Percentiles rank a stretch among this genome's conserved stretches.
Evolutionary conservation across 2,329 filamentous ascomycete genomes (phyloP).

Genomic region (Karstenula rhodostoma): DNA sequence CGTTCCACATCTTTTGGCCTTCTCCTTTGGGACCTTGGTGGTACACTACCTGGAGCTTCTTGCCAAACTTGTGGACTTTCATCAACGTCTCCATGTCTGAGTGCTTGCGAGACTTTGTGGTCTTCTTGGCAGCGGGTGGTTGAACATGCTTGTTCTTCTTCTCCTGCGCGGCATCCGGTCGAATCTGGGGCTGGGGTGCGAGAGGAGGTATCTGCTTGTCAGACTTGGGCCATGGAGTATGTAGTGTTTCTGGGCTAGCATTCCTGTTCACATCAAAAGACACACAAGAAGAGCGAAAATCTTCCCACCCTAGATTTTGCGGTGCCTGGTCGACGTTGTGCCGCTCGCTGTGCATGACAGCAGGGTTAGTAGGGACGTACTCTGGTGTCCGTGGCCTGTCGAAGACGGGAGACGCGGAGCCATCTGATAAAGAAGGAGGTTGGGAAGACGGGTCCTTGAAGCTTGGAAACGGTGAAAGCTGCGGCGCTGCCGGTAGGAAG

Average conservation of each 20-base stretch:
- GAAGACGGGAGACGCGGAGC: neutral
- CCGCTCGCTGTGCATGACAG: neutral
- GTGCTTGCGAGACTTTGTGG: neutral
- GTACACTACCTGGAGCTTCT: constrained; percentile 23
- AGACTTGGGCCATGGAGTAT: neutral
- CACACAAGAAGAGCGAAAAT: neutral
- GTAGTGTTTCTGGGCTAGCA: neutral
- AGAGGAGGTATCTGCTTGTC: neutral
- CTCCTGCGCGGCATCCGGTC: neutral
- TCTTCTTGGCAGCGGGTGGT: neutral
- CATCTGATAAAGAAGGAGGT: neutral
- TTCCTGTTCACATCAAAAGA: neutral
- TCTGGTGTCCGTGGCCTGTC: neutral
- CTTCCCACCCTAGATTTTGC: neutral
- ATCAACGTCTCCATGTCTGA: neutral
- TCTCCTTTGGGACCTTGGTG: constrained; percentile 35
- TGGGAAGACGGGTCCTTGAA: neutral
- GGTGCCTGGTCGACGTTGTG: neutral
- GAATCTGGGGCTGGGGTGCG: neutral
- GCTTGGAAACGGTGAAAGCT: neutral
- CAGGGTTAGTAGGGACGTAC: neutral
- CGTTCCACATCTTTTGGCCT: constrained; percentile 33
- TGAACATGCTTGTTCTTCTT: neutral
- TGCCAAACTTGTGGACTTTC: neutral
- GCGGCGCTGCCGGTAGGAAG: neutral